Evolutionary conservation across 139 green algal genomes (phyloP).

Genomic region (Volvox reticuliferus): DNA sequence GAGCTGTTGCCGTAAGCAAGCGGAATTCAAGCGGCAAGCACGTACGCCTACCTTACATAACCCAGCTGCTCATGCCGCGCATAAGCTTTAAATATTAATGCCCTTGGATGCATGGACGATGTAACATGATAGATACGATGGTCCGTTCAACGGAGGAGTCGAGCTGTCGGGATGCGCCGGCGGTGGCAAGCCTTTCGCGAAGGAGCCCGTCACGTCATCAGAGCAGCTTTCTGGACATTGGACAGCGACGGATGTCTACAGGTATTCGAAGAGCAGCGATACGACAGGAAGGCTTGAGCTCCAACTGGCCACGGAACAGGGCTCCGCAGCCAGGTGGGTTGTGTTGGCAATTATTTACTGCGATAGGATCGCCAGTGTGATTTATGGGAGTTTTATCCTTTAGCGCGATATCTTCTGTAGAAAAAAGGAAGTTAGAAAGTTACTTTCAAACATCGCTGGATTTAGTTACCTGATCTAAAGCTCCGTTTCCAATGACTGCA

Average conservation of each 20-base stretch:
- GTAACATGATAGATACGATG: constrained; percentile 52
- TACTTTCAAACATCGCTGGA: no score
- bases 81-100: no score
- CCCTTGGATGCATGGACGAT: no score
- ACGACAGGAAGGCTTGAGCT: not conserved
- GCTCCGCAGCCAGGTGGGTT: not conserved
- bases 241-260: not conserved
- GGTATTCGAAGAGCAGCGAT: not conserved
- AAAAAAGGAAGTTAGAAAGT: no score
- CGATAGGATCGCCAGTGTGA: no score
- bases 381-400: no score
- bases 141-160: constrained; percentile 61
- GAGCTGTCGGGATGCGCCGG: constrained; percentile 73
- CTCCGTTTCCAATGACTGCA: not conserved
- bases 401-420: no score
- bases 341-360: no score
- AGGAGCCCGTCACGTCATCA: not conserved
- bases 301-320: not conserved
- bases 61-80: no score
- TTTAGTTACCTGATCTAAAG: not conserved
- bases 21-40: no score
- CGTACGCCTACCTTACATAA: no score
- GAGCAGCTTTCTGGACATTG: constrained; percentile 53
- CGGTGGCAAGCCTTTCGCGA: constrained; percentile 62
- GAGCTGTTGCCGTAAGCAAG: no score